These are phyloP conservation scores for Inga laurina DNA, from an alignment of 306 rosid genomes.

Conservation along the genomic window DNA sequence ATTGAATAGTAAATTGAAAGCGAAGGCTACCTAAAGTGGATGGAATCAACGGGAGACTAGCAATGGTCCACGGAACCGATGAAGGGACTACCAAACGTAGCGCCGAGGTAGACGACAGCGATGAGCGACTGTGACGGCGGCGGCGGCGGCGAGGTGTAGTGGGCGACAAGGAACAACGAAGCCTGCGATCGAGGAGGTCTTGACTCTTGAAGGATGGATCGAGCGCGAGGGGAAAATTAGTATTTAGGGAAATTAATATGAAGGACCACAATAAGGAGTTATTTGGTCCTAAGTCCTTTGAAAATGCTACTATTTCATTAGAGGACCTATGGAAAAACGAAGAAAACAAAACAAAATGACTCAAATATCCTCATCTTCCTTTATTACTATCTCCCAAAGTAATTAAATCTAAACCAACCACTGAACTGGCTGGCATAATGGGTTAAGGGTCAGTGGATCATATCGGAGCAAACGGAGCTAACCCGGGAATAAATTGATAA, in stretches of 20 bases:
- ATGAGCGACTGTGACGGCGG: not conserved
- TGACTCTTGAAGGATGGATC: not conserved
- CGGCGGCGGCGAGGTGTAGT: not conserved
- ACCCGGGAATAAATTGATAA: too few species aligned
- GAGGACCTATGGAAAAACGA: not conserved
- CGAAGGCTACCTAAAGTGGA: not conserved
- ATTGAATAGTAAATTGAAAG: not conserved
- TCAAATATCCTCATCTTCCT: not conserved
- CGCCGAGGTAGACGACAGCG: not conserved
- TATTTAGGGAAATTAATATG: not conserved
- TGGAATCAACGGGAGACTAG: not conserved
- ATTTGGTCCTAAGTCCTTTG: not conserved
- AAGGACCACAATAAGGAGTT: not conserved
- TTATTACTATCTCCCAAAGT: too few species aligned
- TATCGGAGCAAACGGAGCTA: too few species aligned
- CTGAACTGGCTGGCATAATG: too few species aligned
- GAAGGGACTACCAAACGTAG: not conserved
- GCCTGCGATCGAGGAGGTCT: not conserved
- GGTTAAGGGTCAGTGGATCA: too few species aligned
- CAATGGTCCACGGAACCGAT: not conserved
- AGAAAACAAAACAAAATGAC: not conserved
- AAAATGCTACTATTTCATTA: too few species aligned
- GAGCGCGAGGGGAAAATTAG: not conserved
- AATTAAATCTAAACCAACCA: too few species aligned
- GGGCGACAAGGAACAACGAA: not conserved